Evolutionary conservation across 305 asterid genomes (phyloP), one percentile per base, ranked within the genome.

Genomic region (Caryopteris hybrid): DNA sequence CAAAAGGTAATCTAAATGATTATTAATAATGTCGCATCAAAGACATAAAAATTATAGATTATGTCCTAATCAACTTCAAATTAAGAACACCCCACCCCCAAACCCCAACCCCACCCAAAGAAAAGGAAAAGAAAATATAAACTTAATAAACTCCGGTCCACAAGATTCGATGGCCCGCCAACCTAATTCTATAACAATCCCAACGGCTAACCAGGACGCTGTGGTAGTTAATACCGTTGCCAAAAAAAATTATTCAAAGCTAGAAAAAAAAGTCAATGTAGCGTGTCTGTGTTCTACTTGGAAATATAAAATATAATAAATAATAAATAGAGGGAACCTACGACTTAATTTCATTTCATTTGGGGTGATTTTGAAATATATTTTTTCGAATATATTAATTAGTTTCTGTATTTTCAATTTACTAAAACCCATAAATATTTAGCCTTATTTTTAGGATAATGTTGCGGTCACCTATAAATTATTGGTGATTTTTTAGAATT

Each of bases 171-270:
- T 14, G 74, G 29, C 74, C 78, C 80, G 71, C 78, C 68, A 20
- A 43, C 20, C 41, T 13, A 59, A 70, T 66, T 70, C 62, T 16
- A 64, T n/a, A n/a, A 27, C 68, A 43, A 63, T 64, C 68, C 52
- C 48, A 71, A 67, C 73, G 38, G 52, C 66, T 36, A 75, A 75
- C 68, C 53, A 55, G 50, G 34, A 43, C 51, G 68, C 42, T 43
- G 61, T 41, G 81, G 75, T 58, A 80, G 82, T 80, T 80, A 80
- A 74, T 77, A 77, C 80, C 78, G 85, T 80, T 80, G 46, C 58
- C 29, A 20, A 46, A 25, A 45, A 12, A 22, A 11, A 52, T 52
- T 10, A 51, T 18, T 3, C 18, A 14, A 14, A 56, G 14, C 10
- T 22, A 47, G 3, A 36, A 6, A 10, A 36, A 4, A 68, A 59